Percentiles rank a stretch among this genome's conserved stretches.
Evolutionary conservation across 2,329 filamentous ascomycete species (phyloP).

Genomic region (Ophiostoma ips): DNA sequence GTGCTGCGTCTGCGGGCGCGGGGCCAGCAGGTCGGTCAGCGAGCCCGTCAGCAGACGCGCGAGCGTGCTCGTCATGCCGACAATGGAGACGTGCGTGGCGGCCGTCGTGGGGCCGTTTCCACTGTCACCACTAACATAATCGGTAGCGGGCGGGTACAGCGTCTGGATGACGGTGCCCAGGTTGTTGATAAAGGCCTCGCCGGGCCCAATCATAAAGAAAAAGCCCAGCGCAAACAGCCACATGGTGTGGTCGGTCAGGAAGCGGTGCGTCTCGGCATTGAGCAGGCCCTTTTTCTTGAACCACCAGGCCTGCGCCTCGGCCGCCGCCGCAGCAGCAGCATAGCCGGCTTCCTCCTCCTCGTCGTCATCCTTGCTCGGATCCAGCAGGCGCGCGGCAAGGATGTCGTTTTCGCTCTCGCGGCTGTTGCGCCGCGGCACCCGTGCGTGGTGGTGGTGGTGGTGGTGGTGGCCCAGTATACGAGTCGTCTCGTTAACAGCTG

Average conservation of each 20-base stretch:
- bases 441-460: too few species aligned
- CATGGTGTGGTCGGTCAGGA: constrained; percentile 83
- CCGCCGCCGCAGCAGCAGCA: constrained; percentile 19
- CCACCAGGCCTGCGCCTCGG: constrained; percentile 34
- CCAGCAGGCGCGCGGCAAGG: constrained; percentile 8
- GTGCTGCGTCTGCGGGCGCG: constrained; percentile 45
- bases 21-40: constrained; percentile 75
- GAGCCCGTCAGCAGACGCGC: constrained; percentile 81
- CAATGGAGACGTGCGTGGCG: constrained; percentile 83
- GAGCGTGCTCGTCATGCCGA: constrained; percentile 81
- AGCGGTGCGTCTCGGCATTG: constrained; percentile 78
- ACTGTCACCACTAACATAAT: not conserved
- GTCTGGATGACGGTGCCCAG: constrained; percentile 87
- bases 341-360: constrained; percentile 4
- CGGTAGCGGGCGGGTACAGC: constrained; percentile 43
- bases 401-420: constrained; percentile 7
- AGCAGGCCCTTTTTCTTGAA: constrained; percentile 73
- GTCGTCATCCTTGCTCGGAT: constrained; percentile 12
- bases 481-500: constrained; percentile 3
- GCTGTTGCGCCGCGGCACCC: not conserved
- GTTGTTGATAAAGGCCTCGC: constrained; percentile 98
- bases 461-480: not conserved
- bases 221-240: constrained; percentile 88
- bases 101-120: constrained; percentile 38
- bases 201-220: constrained; percentile 83